Percentiles rank a stretch among this genome's conserved stretches.
Evolutionary conservation across 2,329 filamentous ascomycete species (phyloP).

Genomic region (Fusarium mangiferae): DNA sequence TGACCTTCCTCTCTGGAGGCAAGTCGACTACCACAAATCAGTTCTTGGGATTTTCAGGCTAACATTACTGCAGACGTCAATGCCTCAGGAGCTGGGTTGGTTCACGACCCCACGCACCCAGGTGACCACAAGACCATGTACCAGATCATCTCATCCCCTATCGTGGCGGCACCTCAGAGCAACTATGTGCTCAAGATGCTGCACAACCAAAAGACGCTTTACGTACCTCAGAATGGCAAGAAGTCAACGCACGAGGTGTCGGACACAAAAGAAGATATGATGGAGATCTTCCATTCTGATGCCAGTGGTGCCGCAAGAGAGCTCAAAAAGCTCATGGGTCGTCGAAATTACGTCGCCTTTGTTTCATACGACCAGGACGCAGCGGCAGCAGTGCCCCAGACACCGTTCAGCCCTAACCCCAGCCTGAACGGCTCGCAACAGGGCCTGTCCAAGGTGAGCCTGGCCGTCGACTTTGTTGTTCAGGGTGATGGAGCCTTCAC

Average conservation of each 20-base stretch:
- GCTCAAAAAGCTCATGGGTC: conserved; percentile 90
- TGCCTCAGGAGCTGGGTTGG: conserved; percentile 88
- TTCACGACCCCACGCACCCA: conserved; percentile 92
- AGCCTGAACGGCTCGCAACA: conserved; percentile 51
- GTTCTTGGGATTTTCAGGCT: conserved; percentile 19
- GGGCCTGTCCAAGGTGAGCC: conserved; percentile 74
- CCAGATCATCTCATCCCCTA: conserved; percentile 91
- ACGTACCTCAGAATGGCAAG: conserved; percentile 88
- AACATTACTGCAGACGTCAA: conserved; percentile 73
- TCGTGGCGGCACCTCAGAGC: conserved; percentile 88
- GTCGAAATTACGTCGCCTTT: conserved; percentile 91
- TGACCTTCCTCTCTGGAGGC: conserved; percentile 96
- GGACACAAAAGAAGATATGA: conserved; percentile 99
- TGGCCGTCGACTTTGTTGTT: conserved; percentile 96
- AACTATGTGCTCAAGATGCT: conserved; percentile 91
- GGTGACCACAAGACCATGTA: conserved; percentile 99
- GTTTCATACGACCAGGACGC: conserved; percentile 94
- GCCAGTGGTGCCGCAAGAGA: conserved; percentile 85
- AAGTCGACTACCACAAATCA: conserved; percentile 45
- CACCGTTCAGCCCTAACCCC: conserved; percentile 52
- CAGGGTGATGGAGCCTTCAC: conserved; percentile 88
- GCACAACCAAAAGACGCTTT: conserved; percentile 93
- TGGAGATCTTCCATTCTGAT: conserved; percentile 98
- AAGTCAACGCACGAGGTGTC: conserved; percentile 77
- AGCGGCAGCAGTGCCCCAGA: conserved; percentile 55